Conservation (phyloP, 208 protist genomes). For the Lotmaria passim region DNA sequence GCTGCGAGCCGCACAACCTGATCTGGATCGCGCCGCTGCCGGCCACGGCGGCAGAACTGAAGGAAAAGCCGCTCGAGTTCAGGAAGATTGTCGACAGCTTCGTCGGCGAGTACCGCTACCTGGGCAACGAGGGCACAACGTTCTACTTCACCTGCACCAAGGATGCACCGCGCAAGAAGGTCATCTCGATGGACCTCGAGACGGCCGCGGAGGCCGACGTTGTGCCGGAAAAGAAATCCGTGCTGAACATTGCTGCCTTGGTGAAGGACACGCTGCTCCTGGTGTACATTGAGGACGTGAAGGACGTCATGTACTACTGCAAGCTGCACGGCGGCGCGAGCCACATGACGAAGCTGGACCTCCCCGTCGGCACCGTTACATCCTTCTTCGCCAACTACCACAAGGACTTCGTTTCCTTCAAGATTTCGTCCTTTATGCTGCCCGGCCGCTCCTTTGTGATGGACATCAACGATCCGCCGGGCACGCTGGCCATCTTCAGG, state of each 20-base stretch:
- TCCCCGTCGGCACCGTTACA: conserved; percentile 83
- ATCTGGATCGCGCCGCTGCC: conserved; percentile 81
- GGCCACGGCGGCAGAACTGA: conserved; percentile 35
- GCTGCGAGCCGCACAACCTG: conserved; percentile 85
- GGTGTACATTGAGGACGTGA: conserved; percentile 94
- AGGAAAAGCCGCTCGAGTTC: conserved; percentile 47
- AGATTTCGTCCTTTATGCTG: conserved; percentile 91
- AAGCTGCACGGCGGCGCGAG: conserved; percentile 41
- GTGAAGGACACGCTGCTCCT: conserved; percentile 84
- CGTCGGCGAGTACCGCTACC: conserved; percentile 85
- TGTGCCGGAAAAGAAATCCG: conserved; percentile 69
- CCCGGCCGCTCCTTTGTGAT: conserved; percentile 84
- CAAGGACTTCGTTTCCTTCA: conserved; percentile 86
- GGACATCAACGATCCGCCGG: conserved; percentile 73
- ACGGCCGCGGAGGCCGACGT: conserved; percentile 56
- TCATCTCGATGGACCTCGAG: conserved; percentile 83
- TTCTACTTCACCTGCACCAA: conserved; percentile 94
- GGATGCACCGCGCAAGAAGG: conserved; percentile 83
- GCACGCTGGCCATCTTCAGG: conserved; percentile 63
- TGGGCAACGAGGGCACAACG: conserved; percentile 81
- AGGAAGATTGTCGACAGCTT: conserved; percentile 87
- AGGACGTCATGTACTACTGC: conserved; percentile 88
- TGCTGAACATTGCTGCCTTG: conserved; percentile 63
- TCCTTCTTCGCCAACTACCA: conserved; percentile 56
- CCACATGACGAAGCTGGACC: conserved; percentile 48